These are phyloP conservation scores for Xylariaceae sp. DNA, from an alignment of 2,329 filamentous ascomycete species.

Conservation along the genomic window DNA sequence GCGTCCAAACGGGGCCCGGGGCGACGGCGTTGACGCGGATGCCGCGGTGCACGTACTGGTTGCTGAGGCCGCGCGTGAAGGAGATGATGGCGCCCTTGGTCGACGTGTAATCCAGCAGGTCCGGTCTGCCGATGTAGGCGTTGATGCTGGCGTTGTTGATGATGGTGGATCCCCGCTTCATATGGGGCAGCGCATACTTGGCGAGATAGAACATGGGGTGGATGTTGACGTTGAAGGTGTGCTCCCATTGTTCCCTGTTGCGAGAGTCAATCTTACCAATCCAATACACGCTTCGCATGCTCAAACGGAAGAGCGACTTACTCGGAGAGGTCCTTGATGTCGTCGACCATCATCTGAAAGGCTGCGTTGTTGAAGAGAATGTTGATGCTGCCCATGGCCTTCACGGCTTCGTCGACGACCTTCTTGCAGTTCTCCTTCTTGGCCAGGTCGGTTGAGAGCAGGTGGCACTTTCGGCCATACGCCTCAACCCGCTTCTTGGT, in stretches of 20 bases:
- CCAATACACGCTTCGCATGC: neutral
- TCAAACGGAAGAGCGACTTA: constrained; percentile 28
- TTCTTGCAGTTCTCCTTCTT: constrained; percentile 61
- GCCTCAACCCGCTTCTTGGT: constrained; percentile 65
- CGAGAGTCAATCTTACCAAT: constrained; percentile 5
- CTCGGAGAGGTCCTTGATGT: constrained; percentile 65
- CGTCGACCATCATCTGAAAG: constrained; percentile 64
- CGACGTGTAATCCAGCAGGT: constrained; percentile 75
- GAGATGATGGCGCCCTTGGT: constrained; percentile 73
- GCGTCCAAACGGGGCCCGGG: constrained; percentile 73
- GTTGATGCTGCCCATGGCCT: constrained; percentile 61
- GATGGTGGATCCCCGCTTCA: constrained; percentile 66
- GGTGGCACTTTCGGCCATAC: constrained; percentile 56
- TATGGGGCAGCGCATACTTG: constrained; percentile 69
- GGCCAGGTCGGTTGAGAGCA: constrained; percentile 57
- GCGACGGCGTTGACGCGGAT: constrained; percentile 56
- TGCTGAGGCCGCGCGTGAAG: constrained; percentile 70
- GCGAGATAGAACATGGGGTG: constrained; percentile 74
- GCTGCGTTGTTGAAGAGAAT: constrained; percentile 70
- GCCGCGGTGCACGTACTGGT: constrained; percentile 63
- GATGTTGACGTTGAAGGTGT: constrained; percentile 78
- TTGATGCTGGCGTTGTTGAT: constrained; percentile 85
- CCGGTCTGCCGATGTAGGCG: constrained; percentile 71
- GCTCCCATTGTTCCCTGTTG: constrained; percentile 64
- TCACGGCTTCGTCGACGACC: constrained; percentile 57